Base-by-base conservation (phyloP, 176 grass and related monocot genomes). In the Urochloa ruziziensis region DNA sequence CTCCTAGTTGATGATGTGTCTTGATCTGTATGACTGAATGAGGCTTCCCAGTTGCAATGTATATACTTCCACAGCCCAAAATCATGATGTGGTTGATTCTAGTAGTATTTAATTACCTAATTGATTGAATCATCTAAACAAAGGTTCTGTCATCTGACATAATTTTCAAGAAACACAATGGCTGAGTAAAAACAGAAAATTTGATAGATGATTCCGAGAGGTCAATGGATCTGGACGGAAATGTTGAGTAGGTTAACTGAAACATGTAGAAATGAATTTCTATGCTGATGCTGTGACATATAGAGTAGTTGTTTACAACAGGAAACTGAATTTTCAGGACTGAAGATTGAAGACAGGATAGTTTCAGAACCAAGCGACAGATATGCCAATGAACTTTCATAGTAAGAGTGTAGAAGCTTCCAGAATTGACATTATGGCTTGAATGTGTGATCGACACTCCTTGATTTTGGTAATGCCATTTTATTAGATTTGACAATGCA, bases 141-240 rank as follows among this genome's bases (percentile, higher is more conserved):
- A n/a, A n/a, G n/a, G n/a, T n/a, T n/a, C n/a, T n/a, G n/a, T n/a
- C n/a, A n/a, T 47, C 2, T 12, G 24, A 29, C 32, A 19, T 40
- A 52, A 27, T 37, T 51, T 12, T 27, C 6, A 36, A 51, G 14
- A 24, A 36, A 83, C 29, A 51, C 15, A 51, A 7, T 44, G 34
- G 54, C 79, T 82, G 40, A 60, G 32, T 77, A n/a, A 27, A 61
- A 69, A 4, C 43, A 77, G 80, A 48, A 86, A 33, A 44, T 27
- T 35, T 21, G 7, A 10, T 64, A 15, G 29, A 6, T 66, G 32
- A 10, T 66, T 66, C 18, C 7, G 8, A 49, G 27, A 49, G 43
- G 7, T 49, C 25, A 30, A 19, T 49, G 17, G 49, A 49, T 12
- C 27, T 17, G 28, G 13, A 29, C 3, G 1, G 13, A 28, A 25